phyloP scores from a whole-genome alignment of 352 stramenopile species.

The Aphanomyces cochlioides region DNA sequence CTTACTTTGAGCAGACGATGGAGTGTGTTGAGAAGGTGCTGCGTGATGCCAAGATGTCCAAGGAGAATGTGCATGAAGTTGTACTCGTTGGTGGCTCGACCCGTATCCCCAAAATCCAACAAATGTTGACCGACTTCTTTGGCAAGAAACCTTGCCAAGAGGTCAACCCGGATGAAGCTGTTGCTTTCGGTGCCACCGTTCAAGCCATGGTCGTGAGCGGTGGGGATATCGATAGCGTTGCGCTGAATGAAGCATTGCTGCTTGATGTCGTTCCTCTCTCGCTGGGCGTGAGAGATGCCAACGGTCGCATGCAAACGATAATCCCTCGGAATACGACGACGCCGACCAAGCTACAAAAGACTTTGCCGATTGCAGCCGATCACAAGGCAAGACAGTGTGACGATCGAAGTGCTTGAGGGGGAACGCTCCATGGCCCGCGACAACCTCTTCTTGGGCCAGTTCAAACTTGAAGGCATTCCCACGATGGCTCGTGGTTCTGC shows the following conservation, averaged over 20 bases:
- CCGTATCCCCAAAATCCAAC: conserved; percentile 66
- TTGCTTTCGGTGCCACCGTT: conserved; percentile 1
- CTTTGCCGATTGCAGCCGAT: too few relatives aligned
- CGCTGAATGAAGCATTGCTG: conserved; percentile 77
- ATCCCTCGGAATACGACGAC: conserved; percentile 85
- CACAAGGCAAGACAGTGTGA: too few relatives aligned
- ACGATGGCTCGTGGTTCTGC: too few relatives aligned
- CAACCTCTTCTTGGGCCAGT: too few relatives aligned
- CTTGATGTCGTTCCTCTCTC: conserved; percentile 85
- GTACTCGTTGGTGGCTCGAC: conserved; percentile 79
- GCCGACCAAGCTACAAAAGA: conserved; percentile 54
- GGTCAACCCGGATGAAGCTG: conserved; percentile 71
- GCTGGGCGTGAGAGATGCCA: conserved; percentile 79
- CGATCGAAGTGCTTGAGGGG: too few relatives aligned
- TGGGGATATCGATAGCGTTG: conserved; percentile 60
- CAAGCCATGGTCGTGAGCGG: conserved; percentile 52
- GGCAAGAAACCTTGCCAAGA: conserved; percentile 68
- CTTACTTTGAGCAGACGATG: conserved; percentile 89
- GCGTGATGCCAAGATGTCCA: conserved; percentile 81
- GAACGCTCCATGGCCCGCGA: too few relatives aligned
- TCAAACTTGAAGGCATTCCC: too few relatives aligned
- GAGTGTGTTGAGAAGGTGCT: conserved; percentile 56
- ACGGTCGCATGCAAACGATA: conserved; percentile 82
- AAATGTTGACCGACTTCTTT: conserved; percentile 58
- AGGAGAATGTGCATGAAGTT: conserved; percentile 75